These are phyloP conservation scores for Microdochium trichocladiopsis DNA, from an alignment of 2,329 filamentous ascomycete species.

Conservation along the genomic window DNA sequence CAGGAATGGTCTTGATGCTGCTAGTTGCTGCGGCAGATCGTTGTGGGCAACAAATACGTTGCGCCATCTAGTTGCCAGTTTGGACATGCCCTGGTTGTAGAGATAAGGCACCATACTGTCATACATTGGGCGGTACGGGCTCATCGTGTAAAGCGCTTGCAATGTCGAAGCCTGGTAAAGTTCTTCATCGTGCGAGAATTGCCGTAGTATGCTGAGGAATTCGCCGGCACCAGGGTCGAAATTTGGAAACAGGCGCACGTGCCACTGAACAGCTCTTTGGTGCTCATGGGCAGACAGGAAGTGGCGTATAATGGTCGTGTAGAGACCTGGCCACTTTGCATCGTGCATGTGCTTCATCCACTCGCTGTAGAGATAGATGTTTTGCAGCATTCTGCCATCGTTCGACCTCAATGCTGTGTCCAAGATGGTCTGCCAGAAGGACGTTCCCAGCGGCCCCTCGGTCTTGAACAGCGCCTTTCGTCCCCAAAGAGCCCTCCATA, in stretches of 20 bases:
- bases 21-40: constrained; percentile 30
- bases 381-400: constrained; percentile 22
- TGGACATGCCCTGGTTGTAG: constrained; percentile 36
- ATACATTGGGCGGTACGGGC: constrained; percentile 36
- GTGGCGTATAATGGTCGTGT: constrained; percentile 35
- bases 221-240: constrained; percentile 33
- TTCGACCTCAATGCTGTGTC: constrained; percentile 20
- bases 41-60: constrained; percentile 27
- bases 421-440: constrained; percentile 23
- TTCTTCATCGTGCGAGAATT: constrained; percentile 30
- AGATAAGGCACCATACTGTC: constrained; percentile 44
- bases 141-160: constrained; percentile 36
- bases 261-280: constrained; percentile 36
- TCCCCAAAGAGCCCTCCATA: constrained; percentile 23
- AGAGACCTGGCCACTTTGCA: constrained; percentile 42
- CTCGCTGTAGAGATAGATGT: constrained; percentile 30
- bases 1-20: constrained; percentile 38
- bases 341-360: constrained; percentile 30
- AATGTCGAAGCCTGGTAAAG: constrained; percentile 30
- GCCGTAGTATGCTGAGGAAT: constrained; percentile 32
- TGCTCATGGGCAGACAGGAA: constrained; percentile 32
- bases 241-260: constrained; percentile 32
- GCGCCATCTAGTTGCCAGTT: constrained; percentile 40
- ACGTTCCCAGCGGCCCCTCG: constrained; percentile 11
- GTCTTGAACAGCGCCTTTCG: constrained; percentile 19